Evolutionary conservation across 2,329 filamentous ascomycete species (phyloP), one percentile per base, ranked within the genome.

Genomic region (Trichophyton rubrum): DNA sequence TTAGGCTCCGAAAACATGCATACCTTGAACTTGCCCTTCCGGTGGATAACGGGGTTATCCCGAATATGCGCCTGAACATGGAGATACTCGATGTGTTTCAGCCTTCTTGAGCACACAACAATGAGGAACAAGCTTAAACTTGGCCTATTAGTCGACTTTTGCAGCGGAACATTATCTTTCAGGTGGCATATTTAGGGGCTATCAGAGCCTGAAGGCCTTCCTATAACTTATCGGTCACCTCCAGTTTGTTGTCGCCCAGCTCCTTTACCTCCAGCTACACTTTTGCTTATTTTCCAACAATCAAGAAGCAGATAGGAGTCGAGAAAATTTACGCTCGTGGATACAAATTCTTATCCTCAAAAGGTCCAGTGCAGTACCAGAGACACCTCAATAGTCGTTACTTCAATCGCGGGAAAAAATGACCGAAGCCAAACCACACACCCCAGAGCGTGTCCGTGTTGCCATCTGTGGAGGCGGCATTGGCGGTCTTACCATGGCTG

Each of bases 381-480:
- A 30, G 27, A 30, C 9, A 38, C 33, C 33, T 38, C 13, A 38
- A 38, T 38, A 38, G 11, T 13, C 3, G 11, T 13, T 24, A 15
- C 8, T 53, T 33, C 49, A 33, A 33, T 24, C 22, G 27, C 49
- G 4, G 17, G 30, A 51, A 51, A 15, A 27, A 53, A 30, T 27
- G 49, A 7, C 49, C 6, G 9, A 53, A 33, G 6, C 51, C 13
- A 55, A 55, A 9, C 13, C 51, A n/a, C 45, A 51, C 9, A 58
- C 56, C 8, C 56, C 56, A 22, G 56, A 59, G 24, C 56, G 58
- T 22, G 41, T 59, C 24, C 45, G 35, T 3, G 60, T 61, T 35
- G 56, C 58, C 8, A 61, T 61, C 5, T 45, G 56, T 27, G 60
- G 60, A 38, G 60, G 56, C 4, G 60, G 60, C 13, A 56, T 61